These are phyloP conservation scores for Rhodotorula sp. DNA, from an alignment of 1,284 basidiomycete species.

Conservation along the genomic window DNA sequence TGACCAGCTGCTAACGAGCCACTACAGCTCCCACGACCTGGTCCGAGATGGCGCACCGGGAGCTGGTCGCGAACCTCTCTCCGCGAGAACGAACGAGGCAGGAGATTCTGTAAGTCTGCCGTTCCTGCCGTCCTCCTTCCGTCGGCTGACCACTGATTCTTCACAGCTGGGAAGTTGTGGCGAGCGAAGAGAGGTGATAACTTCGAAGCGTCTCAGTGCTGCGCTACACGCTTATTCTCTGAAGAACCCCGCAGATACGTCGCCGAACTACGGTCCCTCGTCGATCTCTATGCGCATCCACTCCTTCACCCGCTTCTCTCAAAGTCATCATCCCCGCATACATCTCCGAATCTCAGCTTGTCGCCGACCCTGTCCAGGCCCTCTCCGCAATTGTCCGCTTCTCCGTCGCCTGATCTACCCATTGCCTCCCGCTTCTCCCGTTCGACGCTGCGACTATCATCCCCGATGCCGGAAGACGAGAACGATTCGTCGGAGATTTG, in stretches of 20 bases:
- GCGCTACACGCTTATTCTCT: background rate
- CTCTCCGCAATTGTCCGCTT: constrained; percentile 13
- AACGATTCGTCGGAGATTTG: constrained; percentile 11
- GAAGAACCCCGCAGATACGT: constrained; percentile 79
- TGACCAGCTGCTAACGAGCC: background rate
- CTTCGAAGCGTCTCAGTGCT: background rate
- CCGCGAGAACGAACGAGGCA: constrained; percentile 90
- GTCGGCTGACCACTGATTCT: background rate
- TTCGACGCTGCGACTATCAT: constrained; percentile 1
- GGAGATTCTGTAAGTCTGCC: constrained; percentile 69
- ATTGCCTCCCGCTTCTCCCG: constrained; percentile 78
- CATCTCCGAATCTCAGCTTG: background rate
- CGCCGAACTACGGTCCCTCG: constrained; percentile 80
- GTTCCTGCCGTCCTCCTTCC: background rate
- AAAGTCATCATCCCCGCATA: constrained; percentile 43
- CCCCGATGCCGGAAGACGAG: background rate
- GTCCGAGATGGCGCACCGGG: constrained; percentile 93
- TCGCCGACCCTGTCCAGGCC: constrained; percentile 15
- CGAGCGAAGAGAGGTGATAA: constrained; percentile 82
- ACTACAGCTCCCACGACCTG: constrained; percentile 67
- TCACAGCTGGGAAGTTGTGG: constrained; percentile 78
- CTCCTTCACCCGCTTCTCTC: constrained; percentile 73
- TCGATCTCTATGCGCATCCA: constrained; percentile 86
- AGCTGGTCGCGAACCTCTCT: constrained; percentile 88
- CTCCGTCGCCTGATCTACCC: constrained; percentile 68